Evolutionary conservation across 306 rosid genomes (phyloP).

Genomic region (Sophora flavescens): DNA sequence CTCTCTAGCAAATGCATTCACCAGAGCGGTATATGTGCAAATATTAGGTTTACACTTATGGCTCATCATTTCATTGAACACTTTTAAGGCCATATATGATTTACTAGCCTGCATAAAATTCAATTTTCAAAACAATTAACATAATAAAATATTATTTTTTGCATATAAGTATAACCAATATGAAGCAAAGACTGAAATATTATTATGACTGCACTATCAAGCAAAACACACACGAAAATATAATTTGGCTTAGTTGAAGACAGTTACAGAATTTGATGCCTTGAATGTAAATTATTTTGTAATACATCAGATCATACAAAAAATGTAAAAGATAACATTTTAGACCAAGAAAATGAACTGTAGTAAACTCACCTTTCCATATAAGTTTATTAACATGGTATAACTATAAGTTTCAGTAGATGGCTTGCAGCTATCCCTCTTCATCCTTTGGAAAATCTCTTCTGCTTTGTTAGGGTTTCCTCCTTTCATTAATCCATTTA

Average conservation of each 20-base stretch:
- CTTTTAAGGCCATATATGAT: conserved; percentile 74
- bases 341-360: conserved; percentile 1
- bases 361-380: conserved; percentile 75
- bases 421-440: conserved; percentile 75
- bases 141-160: background rate
- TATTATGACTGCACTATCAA: no score
- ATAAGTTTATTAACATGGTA: conserved; percentile 81
- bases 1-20: conserved; percentile 95
- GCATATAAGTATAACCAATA: background rate
- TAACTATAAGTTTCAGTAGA: conserved; percentile 80
- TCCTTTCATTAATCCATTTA: conserved; percentile 83
- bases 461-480: conserved; percentile 74
- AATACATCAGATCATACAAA: conserved; percentile 19
- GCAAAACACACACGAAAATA: conserved; percentile 4
- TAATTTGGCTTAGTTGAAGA: background rate
- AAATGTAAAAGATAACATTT: background rate
- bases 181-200: background rate
- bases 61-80: conserved; percentile 78
- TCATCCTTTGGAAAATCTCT: conserved; percentile 86
- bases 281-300: background rate
- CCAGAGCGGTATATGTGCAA: conserved; percentile 88
- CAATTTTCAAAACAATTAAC: conserved; percentile 27
- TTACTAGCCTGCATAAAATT: conserved; percentile 71
- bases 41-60: conserved; percentile 81
- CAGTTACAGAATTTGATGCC: background rate